These are phyloP conservation scores for Asclepias syriaca DNA, from an alignment of 257 asterid species.

Conservation along the genomic window DNA sequence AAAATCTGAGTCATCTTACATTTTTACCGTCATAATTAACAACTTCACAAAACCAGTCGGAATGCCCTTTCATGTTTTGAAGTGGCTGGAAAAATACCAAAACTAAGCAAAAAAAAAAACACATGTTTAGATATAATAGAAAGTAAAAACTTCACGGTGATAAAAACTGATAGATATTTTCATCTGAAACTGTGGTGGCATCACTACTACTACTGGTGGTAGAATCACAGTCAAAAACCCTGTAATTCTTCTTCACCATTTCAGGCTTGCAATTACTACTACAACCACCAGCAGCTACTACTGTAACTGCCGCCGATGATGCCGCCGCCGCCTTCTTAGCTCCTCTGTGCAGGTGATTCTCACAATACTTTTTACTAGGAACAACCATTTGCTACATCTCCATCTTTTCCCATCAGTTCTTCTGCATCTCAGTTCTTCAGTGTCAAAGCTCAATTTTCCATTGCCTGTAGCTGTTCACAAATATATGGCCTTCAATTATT, in stretches of 20 bases:
- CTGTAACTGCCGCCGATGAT: constrained; percentile 15
- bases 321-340: constrained; percentile 23
- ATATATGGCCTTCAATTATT: background rate
- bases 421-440: constrained; percentile 43
- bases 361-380: constrained; percentile 48
- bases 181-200: constrained; percentile 52
- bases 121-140: background rate
- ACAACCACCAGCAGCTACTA: constrained; percentile 7
- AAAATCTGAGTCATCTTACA: too few relatives aligned
- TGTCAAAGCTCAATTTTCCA: constrained; percentile 17
- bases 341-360: constrained; percentile 65
- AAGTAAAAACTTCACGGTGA: background rate
- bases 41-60: too few relatives aligned
- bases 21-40: too few relatives aligned
- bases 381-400: constrained; percentile 50
- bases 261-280: constrained; percentile 4
- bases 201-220: constrained; percentile 40
- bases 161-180: background rate
- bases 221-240: constrained; percentile 18
- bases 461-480: constrained; percentile 7
- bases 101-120: background rate
- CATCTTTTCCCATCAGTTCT: constrained; percentile 81
- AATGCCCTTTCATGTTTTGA: background rate
- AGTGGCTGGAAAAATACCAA: background rate
- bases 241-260: constrained; percentile 21